Percentiles rank a stretch among this genome's conserved stretches.
These are phyloP conservation scores for Fusarium transvaalense DNA, from an alignment of 2,329 filamentous ascomycete genomes.

Conservation along the genomic window DNA sequence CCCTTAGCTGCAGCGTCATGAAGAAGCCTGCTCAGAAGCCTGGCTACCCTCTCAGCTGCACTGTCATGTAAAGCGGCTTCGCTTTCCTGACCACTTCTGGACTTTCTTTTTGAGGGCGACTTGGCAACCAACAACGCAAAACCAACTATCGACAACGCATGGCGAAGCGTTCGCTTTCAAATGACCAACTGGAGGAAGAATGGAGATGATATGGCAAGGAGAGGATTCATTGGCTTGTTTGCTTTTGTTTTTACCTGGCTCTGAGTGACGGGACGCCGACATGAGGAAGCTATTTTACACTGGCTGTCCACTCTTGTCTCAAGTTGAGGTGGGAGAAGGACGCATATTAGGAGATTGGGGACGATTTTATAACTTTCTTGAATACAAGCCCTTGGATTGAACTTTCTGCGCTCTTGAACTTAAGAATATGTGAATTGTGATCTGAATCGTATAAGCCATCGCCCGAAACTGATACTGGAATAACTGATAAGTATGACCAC, in stretches of 20 bases:
- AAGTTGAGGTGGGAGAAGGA: constrained; percentile 13
- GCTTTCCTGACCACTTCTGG: neutral
- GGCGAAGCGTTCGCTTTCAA: constrained; percentile 22
- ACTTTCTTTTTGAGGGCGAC: constrained; percentile 10
- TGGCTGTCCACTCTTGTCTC: constrained; percentile 16
- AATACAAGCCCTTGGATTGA: constrained; percentile 40
- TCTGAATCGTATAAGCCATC: neutral
- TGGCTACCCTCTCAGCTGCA: constrained; percentile 50
- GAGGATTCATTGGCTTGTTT: constrained; percentile 29
- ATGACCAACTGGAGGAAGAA: constrained; percentile 14
- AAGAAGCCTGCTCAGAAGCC: constrained; percentile 46
- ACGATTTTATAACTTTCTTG: constrained; percentile 32
- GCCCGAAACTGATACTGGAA: no score
- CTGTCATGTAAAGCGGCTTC: constrained; percentile 51
- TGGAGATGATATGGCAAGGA: constrained; percentile 28
- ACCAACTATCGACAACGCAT: neutral
- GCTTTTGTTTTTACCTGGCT: constrained; percentile 32
- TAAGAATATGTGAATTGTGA: neutral
- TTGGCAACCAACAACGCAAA: constrained; percentile 4
- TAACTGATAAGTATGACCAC: neutral
- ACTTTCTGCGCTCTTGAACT: neutral
- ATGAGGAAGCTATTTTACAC: constrained; percentile 31
- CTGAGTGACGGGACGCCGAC: constrained; percentile 42
- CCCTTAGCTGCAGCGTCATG: constrained; percentile 49
- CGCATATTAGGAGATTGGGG: constrained; percentile 13